Evolutionary conservation across 1,139 yeast species (phyloP), one percentile per base, ranked within the genome.

Genomic region (Debaryomycetaceae sp.): DNA sequence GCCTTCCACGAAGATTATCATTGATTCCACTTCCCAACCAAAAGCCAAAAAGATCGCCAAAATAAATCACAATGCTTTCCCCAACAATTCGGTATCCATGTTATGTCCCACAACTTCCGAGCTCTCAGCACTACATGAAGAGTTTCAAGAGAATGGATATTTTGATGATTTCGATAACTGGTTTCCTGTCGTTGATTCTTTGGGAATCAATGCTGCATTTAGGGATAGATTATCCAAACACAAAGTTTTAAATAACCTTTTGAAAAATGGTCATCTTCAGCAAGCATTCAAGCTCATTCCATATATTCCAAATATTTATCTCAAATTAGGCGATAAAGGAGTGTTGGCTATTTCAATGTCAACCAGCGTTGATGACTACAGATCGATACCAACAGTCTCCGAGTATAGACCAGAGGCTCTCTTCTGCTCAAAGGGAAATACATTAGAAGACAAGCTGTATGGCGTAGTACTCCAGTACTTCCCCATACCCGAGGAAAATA

Each of bases 1-100:
- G 11, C 11, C 11, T 11, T 22, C 26, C 7, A 54, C 67, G 2
- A 55, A 61, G 16, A 60, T 83, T 2, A 65, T 84, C 1, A 68
- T 83, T 44, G 96, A 88, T 49, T 96, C 96, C 1, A 87, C 96
- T 0, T 83, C 94, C 1, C 70, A 65, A 1, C 70, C 79, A 1
- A 87, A 87, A 51, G 73, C 88, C 1, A 45, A 50, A 1, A 63
- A 70, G 41, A 46, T 78, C 2, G 61, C 70, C 0, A 34, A 58
- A 35, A 39, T 63, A 2, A 35, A 51, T 14, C 31, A 36, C 7
- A 45, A 49, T 4, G 61, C 61, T 4, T 69, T 55, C 35, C 75
- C 76, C 0, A 39, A 61, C 31, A 61, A 68, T 41, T 31, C 41
- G 11, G 49, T 74, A 45, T 65, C 41, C 52, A 50, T 85, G 30